Evolutionary conservation across 768 basidiomycete genomes (phyloP), one percentile per base, ranked within the genome.

Genomic region (Tylopilus sp.): DNA sequence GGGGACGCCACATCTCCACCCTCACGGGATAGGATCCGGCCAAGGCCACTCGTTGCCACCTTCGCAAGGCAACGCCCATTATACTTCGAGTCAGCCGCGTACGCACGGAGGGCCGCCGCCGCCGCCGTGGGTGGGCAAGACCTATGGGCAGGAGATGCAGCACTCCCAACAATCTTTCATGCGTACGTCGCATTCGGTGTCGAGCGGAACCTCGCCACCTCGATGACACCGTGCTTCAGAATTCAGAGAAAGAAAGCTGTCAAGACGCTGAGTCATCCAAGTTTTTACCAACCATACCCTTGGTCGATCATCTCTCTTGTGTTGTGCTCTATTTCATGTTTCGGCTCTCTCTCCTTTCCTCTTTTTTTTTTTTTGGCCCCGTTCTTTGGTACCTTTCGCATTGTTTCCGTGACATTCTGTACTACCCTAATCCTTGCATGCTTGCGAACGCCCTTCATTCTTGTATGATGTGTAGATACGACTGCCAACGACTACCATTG

Each of bases 131-230:
- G 49, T 44, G 23, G 55, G 60, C 13, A 64, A 64, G 28, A 42
- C 60, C 10, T 65, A 64, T 7, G 47, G 52, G 12, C 55, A 57
- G 6, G 60, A 66, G 15, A 51, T 55, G 56, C 68, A 51, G 41
- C 62, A 74, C 9, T 66, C 72, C 39, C 75, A 76, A 26, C 78
- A 77, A 51, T 77, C 76, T 20, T 79, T 79, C 57, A 69, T 78
- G 62, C 69, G 76, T 17, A 69, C 73, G 30, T 73, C 76, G 39
- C 76, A 76, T 38, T 69, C 73, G 25, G 69, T 67, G 45, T 73
- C 72, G 45, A 70, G 66, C 9, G 70, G 67, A 10, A 65, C 69
- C 6, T 72, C 72, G 9, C 71, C 72, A 3, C 62, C 60, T 45
- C 36, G 50, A 40, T 51, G 31, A 50, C 25, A 4, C 11, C 9